Conservation (phyloP, 2,329 filamentous ascomycete species). For the Dactylellina haptotyla region DNA sequence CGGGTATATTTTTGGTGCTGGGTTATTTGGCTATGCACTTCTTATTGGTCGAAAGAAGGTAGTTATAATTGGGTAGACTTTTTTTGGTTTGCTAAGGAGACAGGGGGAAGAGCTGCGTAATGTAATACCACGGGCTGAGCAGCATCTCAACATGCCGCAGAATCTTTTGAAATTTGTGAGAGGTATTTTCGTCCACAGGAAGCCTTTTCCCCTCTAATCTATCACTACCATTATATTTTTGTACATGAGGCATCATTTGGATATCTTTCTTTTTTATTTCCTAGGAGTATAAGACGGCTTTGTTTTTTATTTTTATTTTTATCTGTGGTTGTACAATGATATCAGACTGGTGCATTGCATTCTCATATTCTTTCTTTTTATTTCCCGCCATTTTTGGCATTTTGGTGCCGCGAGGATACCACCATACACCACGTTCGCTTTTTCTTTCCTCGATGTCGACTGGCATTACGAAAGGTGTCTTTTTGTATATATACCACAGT, state of each 20-base stretch:
- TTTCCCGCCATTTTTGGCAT: background rate
- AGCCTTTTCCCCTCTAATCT: background rate
- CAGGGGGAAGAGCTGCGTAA: background rate
- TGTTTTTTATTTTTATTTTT: conserved; percentile 4
- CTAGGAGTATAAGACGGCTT: conserved; percentile 25
- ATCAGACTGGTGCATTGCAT: conserved; percentile 42
- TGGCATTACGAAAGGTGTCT: background rate
- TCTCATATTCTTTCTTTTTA: too few relatives aligned
- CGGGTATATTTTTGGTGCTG: conserved; percentile 81
- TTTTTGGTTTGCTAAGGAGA: background rate
- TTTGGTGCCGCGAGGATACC: background rate
- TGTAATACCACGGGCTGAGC: conserved; percentile 6
- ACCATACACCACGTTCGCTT: background rate
- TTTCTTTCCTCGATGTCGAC: background rate
- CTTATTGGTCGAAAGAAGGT: conserved; percentile 79
- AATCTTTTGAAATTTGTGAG: background rate
- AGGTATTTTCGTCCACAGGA: conserved; percentile 14
- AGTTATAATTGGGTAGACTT: too few relatives aligned
- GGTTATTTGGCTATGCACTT: conserved; percentile 95
- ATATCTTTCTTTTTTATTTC: conserved; percentile 13
- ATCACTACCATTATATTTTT: too few relatives aligned
- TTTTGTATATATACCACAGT: too few relatives aligned
- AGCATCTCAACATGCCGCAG: conserved; percentile 20
- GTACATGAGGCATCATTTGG: conserved; percentile 36
- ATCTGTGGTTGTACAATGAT: conserved; percentile 40